Evolutionary conservation across 1,284 basidiomycete genomes (phyloP).

Genomic region (Clitocybe nebularis): DNA sequence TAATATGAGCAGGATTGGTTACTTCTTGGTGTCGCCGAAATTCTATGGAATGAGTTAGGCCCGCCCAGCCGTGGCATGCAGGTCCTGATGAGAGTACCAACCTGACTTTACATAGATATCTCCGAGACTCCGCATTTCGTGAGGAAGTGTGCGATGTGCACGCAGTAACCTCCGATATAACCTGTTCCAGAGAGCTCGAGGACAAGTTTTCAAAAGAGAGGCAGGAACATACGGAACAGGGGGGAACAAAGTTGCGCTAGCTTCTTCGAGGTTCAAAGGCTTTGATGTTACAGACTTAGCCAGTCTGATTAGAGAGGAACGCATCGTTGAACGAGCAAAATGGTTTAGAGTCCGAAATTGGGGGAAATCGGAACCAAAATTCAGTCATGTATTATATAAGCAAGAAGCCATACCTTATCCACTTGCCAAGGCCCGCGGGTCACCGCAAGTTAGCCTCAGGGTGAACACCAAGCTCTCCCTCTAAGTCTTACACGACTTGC

Average conservation of each 20-base stretch:
- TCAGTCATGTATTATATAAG: too few species aligned
- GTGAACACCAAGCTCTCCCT: too few species aligned
- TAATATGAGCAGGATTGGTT: slow-evolving; percentile 84
- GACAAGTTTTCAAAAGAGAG: slow-evolving; percentile 1
- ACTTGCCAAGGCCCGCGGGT: too few species aligned
- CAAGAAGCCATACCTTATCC: too few species aligned
- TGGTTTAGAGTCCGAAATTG: too few species aligned
- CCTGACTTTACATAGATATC: slow-evolving; percentile 87
- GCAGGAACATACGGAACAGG: slow-evolving; percentile 65
- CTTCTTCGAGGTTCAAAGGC: slow-evolving; percentile 62
- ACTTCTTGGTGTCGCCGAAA: slow-evolving; percentile 78
- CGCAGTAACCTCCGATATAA: slow-evolving; percentile 80
- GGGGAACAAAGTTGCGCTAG: slow-evolving; percentile 72
- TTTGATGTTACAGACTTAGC: slow-evolving; percentile 62
- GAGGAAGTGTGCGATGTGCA: slow-evolving; percentile 70
- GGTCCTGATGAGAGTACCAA: too few species aligned
- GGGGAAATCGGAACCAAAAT: background rate
- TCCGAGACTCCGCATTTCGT: slow-evolving; percentile 82
- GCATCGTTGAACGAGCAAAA: slow-evolving; percentile 32
- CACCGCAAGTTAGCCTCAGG: too few species aligned
- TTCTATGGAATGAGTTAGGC: too few species aligned
- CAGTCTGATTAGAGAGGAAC: slow-evolving; percentile 45
- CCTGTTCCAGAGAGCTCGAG: slow-evolving; percentile 33
- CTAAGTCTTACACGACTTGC: too few species aligned
- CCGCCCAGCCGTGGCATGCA: too few species aligned